Conservation (phyloP, 2,329 filamentous ascomycete species). For the Pseudogymnoascus sp. region DNA sequence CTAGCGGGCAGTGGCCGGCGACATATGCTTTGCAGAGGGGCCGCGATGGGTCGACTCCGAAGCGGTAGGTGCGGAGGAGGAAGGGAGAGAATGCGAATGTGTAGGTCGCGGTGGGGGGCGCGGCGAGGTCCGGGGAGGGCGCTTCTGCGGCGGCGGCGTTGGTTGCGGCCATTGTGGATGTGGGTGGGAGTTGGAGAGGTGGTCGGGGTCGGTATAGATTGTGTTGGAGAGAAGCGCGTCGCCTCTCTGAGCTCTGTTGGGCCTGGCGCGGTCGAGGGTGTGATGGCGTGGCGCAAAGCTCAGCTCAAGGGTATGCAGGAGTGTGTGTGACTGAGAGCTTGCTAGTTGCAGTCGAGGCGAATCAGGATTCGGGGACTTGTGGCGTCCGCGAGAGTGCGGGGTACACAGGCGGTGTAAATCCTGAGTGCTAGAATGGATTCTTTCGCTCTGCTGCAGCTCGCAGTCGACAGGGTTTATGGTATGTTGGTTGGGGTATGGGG, state of each 20-base stretch:
- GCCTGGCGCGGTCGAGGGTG: neutral
- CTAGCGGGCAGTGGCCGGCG: conserved; percentile 78
- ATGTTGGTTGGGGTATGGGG: neutral
- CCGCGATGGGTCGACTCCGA: conserved; percentile 69
- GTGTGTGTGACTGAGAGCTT: neutral
- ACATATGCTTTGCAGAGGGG: conserved; percentile 82
- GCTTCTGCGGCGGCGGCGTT: neutral
- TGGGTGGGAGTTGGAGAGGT: neutral
- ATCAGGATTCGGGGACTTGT: neutral
- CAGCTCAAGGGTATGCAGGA: neutral
- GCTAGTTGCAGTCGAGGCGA: neutral
- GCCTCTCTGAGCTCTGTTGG: neutral
- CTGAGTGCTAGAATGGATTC: neutral
- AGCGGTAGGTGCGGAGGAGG: conserved; percentile 73
- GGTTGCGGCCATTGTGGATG: conserved; percentile 3
- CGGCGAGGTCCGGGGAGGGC: conserved; percentile 22
- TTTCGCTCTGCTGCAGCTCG: neutral
- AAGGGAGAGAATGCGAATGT: conserved; percentile 82
- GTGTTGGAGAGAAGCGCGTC: neutral
- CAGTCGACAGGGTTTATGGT: neutral
- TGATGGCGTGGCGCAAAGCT: neutral
- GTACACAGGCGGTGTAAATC: conserved; percentile 3
- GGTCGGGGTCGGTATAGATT: neutral
- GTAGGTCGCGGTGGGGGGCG: conserved; percentile 47
- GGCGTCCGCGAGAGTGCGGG: neutral